phyloP scores from a whole-genome alignment of 2,329 filamentous ascomycete species.

The Ceratocystis variospora region DNA sequence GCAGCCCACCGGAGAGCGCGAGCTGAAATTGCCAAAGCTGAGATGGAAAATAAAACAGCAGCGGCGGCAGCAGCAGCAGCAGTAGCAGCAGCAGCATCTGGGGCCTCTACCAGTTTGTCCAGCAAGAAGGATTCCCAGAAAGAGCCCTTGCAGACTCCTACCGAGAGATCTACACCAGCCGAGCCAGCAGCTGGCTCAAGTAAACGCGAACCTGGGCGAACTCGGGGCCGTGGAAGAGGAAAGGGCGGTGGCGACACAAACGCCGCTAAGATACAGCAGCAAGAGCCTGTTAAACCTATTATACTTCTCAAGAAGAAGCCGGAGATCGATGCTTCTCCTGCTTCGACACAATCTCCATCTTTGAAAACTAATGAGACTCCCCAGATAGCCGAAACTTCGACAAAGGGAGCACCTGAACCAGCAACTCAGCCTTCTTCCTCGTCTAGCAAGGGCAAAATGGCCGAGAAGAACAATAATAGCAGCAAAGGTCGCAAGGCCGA shows the following conservation, averaged over 20 bases:
- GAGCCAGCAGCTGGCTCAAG: constrained; percentile 7
- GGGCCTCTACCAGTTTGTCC: constrained; percentile 4
- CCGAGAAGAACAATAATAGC: neutral
- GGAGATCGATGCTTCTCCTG: constrained; percentile 19
- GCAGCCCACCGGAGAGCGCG: constrained; percentile 48
- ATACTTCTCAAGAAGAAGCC: constrained; percentile 33
- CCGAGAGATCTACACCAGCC: constrained; percentile 14
- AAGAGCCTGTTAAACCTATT: constrained; percentile 25
- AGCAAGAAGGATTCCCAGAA: constrained; percentile 6
- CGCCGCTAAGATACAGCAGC: constrained; percentile 19
- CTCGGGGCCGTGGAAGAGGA: constrained; percentile 24
- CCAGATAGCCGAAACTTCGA: constrained; percentile 22
- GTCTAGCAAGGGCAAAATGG: constrained; percentile 22
- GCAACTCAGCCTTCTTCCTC: constrained; percentile 26
- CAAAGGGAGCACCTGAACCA: constrained; percentile 16
- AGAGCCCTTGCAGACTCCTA: neutral
- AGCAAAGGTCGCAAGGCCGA: constrained; percentile 26
- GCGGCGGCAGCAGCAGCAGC: neutral
- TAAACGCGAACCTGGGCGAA: constrained; percentile 14
- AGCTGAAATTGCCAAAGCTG: constrained; percentile 44
- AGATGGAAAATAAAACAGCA: constrained; percentile 32
- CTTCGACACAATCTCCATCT: constrained; percentile 15
- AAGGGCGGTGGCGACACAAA: constrained; percentile 29
- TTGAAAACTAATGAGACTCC: constrained; percentile 20
- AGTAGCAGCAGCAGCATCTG: too few relatives aligned